Evolutionary conservation across 352 stramenopile species (phyloP).

Genomic region (Halophytophthora polymorphica): DNA sequence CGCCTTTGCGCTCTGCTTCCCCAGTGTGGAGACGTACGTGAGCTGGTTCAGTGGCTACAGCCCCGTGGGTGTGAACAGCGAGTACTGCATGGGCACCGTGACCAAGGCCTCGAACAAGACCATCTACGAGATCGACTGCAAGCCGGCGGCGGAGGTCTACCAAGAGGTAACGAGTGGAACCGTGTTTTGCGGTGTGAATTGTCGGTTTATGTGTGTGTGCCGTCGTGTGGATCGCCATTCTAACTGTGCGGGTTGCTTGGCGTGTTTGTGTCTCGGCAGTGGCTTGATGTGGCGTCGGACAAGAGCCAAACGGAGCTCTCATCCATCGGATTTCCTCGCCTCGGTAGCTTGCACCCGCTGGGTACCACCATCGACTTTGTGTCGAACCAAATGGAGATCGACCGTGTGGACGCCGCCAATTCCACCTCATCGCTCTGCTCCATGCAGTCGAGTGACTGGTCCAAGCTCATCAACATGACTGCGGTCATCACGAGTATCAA

Average conservation of each 20-base stretch:
- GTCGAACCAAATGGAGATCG: slow-evolving; percentile 66
- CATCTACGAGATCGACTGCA: slow-evolving; percentile 85
- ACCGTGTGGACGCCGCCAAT: slow-evolving; percentile 46
- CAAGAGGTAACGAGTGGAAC: slow-evolving; percentile 45
- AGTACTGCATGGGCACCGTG: slow-evolving; percentile 84
- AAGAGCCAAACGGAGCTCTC: slow-evolving; percentile 70
- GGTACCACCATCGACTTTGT: slow-evolving; percentile 81
- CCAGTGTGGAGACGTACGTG: slow-evolving; percentile 84
- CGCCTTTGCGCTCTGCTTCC: slow-evolving; percentile 79
- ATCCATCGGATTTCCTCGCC: slow-evolving; percentile 72
- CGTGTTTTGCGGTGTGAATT: neutral
- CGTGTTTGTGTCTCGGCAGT: slow-evolving; percentile 30
- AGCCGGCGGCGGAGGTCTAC: slow-evolving; percentile 78
- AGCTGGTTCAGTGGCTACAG: slow-evolving; percentile 87
- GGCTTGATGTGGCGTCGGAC: slow-evolving; percentile 77
- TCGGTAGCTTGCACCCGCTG: slow-evolving; percentile 80
- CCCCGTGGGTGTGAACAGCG: slow-evolving; percentile 64
- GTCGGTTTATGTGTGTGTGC: neutral
- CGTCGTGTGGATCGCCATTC: neutral
- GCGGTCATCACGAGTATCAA: slow-evolving; percentile 85
- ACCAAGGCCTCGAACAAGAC: slow-evolving; percentile 85
- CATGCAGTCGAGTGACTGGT: slow-evolving; percentile 82
- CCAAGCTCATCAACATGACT: slow-evolving; percentile 82
- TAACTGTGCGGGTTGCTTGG: neutral
- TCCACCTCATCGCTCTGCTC: slow-evolving; percentile 65